Percentiles rank a stretch among this genome's conserved stretches.
These are phyloP conservation scores for Lipomyces japonicus DNA, from an alignment of 805 yeast species.

Conservation along the genomic window DNA sequence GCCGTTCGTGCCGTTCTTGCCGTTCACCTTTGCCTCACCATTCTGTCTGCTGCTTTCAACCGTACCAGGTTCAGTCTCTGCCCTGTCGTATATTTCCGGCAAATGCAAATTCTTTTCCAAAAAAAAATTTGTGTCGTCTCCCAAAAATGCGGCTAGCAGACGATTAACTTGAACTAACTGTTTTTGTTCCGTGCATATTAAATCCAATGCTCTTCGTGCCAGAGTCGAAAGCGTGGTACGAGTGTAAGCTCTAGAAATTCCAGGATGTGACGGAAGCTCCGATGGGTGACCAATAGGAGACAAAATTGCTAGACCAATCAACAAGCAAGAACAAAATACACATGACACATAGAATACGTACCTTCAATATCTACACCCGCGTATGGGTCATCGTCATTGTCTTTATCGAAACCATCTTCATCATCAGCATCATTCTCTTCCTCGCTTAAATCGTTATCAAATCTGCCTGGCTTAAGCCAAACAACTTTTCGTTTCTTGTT, in stretches of 20 bases:
- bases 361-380: slow-evolving; percentile 49
- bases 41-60: slow-evolving; percentile 11
- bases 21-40: not conserved
- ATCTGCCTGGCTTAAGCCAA: slow-evolving; percentile 35
- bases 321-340: not conserved
- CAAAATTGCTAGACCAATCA: slow-evolving; percentile 45
- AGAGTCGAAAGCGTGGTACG: slow-evolving; percentile 53
- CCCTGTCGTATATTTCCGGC: slow-evolving; percentile 58
- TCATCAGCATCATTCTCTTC: slow-evolving; percentile 35
- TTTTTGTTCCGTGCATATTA: slow-evolving; percentile 76
- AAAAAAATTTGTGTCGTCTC: slow-evolving; percentile 74
- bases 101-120: slow-evolving; percentile 62
- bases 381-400: slow-evolving; percentile 46
- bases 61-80: slow-evolving; percentile 31
- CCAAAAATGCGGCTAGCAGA: slow-evolving; percentile 73
- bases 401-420: slow-evolving; percentile 36
- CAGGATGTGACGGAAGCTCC: slow-evolving; percentile 68
- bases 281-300: slow-evolving; percentile 78
- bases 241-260: slow-evolving; percentile 63
- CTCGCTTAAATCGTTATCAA: slow-evolving; percentile 24
- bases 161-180: slow-evolving; percentile 67
- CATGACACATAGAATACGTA: slow-evolving; percentile 1
- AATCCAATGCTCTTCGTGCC: slow-evolving; percentile 68
- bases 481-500: slow-evolving; percentile 37
- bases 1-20: not conserved